These are phyloP conservation scores for Desmodesmus armatus DNA, from an alignment of 139 green algal genomes.

Conservation along the genomic window DNA sequence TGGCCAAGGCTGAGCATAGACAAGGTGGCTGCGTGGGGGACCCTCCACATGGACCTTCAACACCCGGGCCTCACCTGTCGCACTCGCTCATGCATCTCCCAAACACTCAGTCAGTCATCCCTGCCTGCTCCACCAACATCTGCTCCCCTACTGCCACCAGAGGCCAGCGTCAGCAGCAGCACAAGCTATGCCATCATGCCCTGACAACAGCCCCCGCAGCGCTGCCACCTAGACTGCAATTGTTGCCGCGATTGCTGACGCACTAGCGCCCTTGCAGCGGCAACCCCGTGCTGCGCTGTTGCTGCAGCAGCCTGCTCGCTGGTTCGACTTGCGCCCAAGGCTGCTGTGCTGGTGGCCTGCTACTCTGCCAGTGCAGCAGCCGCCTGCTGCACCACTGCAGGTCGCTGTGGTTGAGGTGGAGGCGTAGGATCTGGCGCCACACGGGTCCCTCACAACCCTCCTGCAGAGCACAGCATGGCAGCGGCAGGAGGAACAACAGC, in stretches of 20 bases:
- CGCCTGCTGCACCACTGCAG: background rate
- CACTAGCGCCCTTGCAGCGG: background rate
- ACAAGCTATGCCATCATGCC: too few species aligned
- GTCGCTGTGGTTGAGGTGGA: too few species aligned
- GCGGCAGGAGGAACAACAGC: background rate
- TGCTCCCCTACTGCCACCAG: background rate
- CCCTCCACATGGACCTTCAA: too few species aligned
- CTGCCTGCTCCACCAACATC: background rate
- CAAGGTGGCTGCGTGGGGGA: too few species aligned
- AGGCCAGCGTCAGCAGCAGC: background rate
- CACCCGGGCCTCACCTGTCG: too few species aligned
- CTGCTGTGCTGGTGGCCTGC: background rate
- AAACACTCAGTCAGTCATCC: too few species aligned
- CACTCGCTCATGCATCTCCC: background rate
- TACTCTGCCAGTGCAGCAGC: too few species aligned
- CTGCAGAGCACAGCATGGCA: background rate
- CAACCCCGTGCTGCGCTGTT: background rate
- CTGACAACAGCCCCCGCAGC: too few species aligned
- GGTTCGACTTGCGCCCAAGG: conserved; percentile 9
- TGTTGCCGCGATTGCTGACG: too few species aligned
- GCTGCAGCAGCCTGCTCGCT: background rate
- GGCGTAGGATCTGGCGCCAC: conserved; percentile 26
- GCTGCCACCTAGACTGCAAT: too few species aligned
- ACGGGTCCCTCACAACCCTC: conserved; percentile 29
- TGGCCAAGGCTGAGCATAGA: too few species aligned